These are phyloP conservation scores for Grosmannia huntii DNA, from an alignment of 2,329 filamentous ascomycete genomes.

Conservation along the genomic window DNA sequence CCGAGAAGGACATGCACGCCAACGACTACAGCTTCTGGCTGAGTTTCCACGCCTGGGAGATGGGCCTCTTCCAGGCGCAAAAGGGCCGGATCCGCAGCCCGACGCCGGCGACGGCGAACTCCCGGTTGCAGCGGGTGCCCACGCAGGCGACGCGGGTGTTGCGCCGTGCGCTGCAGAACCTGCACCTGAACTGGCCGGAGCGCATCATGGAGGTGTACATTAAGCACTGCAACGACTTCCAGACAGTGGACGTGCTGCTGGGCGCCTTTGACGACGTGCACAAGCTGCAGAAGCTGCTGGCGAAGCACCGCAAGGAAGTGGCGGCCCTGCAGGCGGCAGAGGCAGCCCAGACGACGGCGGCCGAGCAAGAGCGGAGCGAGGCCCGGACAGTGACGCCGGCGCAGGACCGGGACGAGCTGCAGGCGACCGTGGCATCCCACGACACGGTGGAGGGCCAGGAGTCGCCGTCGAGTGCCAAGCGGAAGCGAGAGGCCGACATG, in stretches of 20 bases:
- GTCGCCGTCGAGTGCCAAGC: slow-evolving; percentile 42
- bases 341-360: slow-evolving; percentile 14
- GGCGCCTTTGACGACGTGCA: slow-evolving; percentile 61
- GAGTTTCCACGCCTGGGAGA: slow-evolving; percentile 84
- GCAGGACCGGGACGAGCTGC: slow-evolving; percentile 15
- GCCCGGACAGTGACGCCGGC: slow-evolving; percentile 4
- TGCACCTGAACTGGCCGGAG: slow-evolving; percentile 63
- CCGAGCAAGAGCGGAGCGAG: not conserved
- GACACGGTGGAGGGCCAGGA: not conserved
- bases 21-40: slow-evolving; percentile 91
- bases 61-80: slow-evolving; percentile 45
- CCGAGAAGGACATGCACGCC: slow-evolving; percentile 48
- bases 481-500: slow-evolving; percentile 55
- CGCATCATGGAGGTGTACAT: slow-evolving; percentile 61
- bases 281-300: slow-evolving; percentile 50
- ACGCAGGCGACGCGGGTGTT: slow-evolving; percentile 64
- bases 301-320: slow-evolving; percentile 45
- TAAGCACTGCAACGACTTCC: slow-evolving; percentile 81
- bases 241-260: slow-evolving; percentile 63
- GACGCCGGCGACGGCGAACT: slow-evolving; percentile 25
- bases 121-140: slow-evolving; percentile 45
- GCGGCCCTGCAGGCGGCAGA: slow-evolving; percentile 37
- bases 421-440: not conserved
- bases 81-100: slow-evolving; percentile 33
- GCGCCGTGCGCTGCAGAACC: slow-evolving; percentile 50